Base-by-base conservation (phyloP, 768 basidiomycete genomes). In the Astraeus odoratus region DNA sequence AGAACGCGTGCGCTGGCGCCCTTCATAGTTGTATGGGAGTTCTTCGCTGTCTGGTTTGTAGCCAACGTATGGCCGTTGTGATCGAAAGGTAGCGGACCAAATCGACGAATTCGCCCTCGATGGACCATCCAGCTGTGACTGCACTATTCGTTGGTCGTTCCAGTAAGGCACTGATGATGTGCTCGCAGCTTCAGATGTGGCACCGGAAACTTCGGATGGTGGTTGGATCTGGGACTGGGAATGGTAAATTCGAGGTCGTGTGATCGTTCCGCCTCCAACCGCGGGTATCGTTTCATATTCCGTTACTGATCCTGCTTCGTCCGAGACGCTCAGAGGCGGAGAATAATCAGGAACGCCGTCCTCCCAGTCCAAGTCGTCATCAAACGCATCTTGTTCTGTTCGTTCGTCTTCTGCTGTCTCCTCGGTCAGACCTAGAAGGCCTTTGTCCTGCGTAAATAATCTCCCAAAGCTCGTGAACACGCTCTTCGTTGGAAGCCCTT, bases 271-370 rank as follows among this genome's bases (percentile, higher is more conserved):
- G 12, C 92, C 92, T 15, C 94, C 93, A 4, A 96, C 85, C 3
- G 94, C 93, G 10, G 93, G 90, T 27, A 93, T 80, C 1, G 86
- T 84, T 60, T 95, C 90, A 63, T 85, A 93, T 57, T 89, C 87
- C 9, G 73, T 64, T 31, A 74, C 59, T 16, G 67, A 63, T 44
- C 75, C 73, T 15, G 26, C 10, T 37, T 69, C 70, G 37, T 68
- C 60, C 7, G 56, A 51, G 20, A 70, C 57, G 38, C 76, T 77
- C n/a, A 66, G 58, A 2, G 68, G 69, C 16, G 78, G 67, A 4
- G 72, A 65, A 49, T 68, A 62, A 29, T 72, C 71, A 1, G 76
- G 68, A 1, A 74, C 59, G 1, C 73, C 69, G 20, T 80, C 79
- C 19, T 81, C 80, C 86, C 88, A 89, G 43, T 83, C 81, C 9